Percentiles rank a stretch among this genome's conserved stretches.
Evolutionary conservation across 345 rosid species (phyloP).

Genomic region (Pugionium dolabratum): DNA sequence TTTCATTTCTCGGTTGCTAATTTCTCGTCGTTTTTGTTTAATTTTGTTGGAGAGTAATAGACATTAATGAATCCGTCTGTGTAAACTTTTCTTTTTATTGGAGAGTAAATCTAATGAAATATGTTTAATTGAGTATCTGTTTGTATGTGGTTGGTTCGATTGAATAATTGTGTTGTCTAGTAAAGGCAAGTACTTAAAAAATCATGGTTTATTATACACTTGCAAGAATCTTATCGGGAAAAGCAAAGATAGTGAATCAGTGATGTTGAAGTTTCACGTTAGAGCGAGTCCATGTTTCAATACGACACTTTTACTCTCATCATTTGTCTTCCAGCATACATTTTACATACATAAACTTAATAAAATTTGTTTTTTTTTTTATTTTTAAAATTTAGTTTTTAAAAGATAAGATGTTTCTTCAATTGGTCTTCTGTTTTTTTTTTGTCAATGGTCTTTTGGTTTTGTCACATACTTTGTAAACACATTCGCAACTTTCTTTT

Average conservation of each 20-base stretch:
- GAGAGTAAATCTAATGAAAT: no score
- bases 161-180: conserved; percentile 14
- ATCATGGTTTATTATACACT: conserved; percentile 31
- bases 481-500: conserved; percentile 28
- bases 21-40: no score
- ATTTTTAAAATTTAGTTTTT: not conserved
- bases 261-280: conserved; percentile 21
- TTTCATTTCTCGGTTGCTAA: no score
- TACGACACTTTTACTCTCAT: conserved; percentile 37
- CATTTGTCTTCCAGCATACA: conserved; percentile 30
- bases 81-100: no score
- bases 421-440: no score
- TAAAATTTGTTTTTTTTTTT: not conserved
- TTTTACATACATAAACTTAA: not conserved
- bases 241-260: conserved; percentile 8
- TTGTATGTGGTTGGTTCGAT: not conserved
- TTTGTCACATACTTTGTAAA: conserved; percentile 30
- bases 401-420: conserved; percentile 21
- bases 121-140: not conserved
- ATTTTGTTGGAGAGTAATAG: no score
- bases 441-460: conserved; percentile 1
- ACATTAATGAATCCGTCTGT: no score
- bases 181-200: conserved; percentile 9
- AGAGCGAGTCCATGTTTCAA: conserved; percentile 29
- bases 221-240: conserved; percentile 28